phyloP scores from a whole-genome alignment of 2,329 filamentous ascomycete species.

The Alternaria solani region DNA sequence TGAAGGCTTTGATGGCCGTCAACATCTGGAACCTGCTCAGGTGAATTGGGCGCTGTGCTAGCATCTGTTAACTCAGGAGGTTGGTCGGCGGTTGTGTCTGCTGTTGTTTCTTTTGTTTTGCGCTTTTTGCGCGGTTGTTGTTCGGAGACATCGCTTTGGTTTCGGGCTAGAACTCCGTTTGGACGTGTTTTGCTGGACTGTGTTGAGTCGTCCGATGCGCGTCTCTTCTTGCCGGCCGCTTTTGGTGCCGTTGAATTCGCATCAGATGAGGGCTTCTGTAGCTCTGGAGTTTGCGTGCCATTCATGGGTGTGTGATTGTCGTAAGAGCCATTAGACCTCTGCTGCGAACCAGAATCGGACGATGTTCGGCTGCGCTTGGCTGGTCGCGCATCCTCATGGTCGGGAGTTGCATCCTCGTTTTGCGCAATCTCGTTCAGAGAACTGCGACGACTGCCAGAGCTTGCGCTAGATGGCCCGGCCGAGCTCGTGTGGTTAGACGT shows the following conservation, averaged over 20 bases:
- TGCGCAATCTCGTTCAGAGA: conserved; percentile 48
- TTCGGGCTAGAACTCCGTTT: conserved; percentile 47
- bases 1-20: conserved; percentile 43
- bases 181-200: conserved; percentile 43
- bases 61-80: conserved; percentile 49
- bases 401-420: conserved; percentile 37
- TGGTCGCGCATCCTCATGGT: conserved; percentile 47
- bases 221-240: conserved; percentile 41
- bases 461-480: conserved; percentile 45
- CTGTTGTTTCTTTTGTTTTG: conserved; percentile 39
- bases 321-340: conserved; percentile 39
- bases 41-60: conserved; percentile 47
- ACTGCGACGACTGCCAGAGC: conserved; percentile 51
- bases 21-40: conserved; percentile 47
- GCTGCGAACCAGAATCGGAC: conserved; percentile 50
- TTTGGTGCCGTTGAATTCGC: conserved; percentile 31
- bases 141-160: conserved; percentile 48
- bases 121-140: conserved; percentile 48
- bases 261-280: conserved; percentile 28
- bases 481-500: conserved; percentile 48
- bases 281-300: conserved; percentile 38
- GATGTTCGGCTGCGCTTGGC: conserved; percentile 50
- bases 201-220: conserved; percentile 44
- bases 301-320: conserved; percentile 41
- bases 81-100: conserved; percentile 40